Percentiles rank a stretch among this genome's conserved stretches.
Evolutionary conservation across 2,329 filamentous ascomycete genomes (phyloP).

Genomic region (Hypoxylon sp.): DNA sequence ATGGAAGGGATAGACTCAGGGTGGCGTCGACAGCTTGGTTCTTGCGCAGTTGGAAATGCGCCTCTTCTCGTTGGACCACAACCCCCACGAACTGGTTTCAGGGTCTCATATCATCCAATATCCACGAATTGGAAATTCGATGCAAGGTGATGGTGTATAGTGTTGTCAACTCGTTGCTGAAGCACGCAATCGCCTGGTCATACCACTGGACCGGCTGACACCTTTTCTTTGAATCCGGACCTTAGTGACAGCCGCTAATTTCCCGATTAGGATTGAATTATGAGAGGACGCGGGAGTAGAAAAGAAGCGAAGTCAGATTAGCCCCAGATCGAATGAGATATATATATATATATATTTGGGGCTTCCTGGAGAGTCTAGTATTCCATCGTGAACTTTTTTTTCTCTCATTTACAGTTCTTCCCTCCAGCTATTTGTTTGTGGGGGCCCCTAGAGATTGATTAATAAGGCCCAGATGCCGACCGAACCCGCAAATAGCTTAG

Average conservation of each 20-base stretch:
- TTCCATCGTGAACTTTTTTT: constrained; percentile 26
- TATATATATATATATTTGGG: constrained; percentile 34
- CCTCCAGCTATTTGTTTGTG: constrained; percentile 28
- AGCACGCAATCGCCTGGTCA: constrained; percentile 46
- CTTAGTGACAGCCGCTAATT: constrained; percentile 30
- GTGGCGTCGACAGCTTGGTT: constrained; percentile 19
- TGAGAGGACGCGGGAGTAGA: constrained; percentile 11
- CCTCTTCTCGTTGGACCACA: constrained; percentile 21
- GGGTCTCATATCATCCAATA: constrained; percentile 42
- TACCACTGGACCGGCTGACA: constrained; percentile 36
- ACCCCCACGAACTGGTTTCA: constrained; percentile 41
- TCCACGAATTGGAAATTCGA: constrained; percentile 35
- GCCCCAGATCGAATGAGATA: constrained; percentile 10
- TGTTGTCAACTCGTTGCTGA: constrained; percentile 36
- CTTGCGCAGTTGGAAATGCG: constrained; percentile 22
- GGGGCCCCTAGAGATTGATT: constrained; percentile 38
- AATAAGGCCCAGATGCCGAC: constrained; percentile 41
- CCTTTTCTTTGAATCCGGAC: constrained; percentile 19
- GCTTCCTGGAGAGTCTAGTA: background rate
- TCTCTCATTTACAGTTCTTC: constrained; percentile 26
- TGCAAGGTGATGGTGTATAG: constrained; percentile 30
- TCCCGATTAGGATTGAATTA: constrained; percentile 22
- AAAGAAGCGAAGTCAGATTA: constrained; percentile 18
- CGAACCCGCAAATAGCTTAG: constrained; percentile 50
- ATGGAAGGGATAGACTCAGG: constrained; percentile 14